Percentiles rank a stretch among this genome's conserved stretches.
Evolutionary conservation across 208 protist species (phyloP).

Genomic region (Leishmania amazonensis): DNA sequence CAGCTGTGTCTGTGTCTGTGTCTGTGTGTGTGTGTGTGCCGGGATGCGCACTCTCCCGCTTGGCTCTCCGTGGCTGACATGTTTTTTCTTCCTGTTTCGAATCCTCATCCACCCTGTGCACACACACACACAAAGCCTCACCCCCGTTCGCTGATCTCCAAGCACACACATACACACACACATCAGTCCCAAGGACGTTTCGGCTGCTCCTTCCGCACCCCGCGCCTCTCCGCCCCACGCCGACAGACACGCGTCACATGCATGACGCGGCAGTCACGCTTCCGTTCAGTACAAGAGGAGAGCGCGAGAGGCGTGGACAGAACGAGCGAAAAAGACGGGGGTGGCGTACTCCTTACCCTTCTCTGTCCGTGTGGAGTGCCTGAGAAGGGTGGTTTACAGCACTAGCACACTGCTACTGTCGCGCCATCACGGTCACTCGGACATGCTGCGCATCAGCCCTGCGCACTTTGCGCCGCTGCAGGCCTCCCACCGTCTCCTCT

Average conservation of each 20-base stretch:
- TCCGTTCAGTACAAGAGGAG: not conserved
- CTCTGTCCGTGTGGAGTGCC: not conserved
- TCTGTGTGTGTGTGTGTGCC: not conserved
- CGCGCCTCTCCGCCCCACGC: not conserved
- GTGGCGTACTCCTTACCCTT: not conserved
- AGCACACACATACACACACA: too few relatives aligned
- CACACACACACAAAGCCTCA: too few relatives aligned
- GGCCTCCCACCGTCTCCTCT: conserved; percentile 10
- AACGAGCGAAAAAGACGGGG: not conserved
- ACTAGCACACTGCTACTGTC: not conserved
- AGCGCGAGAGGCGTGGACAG: not conserved
- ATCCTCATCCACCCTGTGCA: not conserved
- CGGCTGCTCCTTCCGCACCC: not conserved
- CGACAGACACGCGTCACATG: not conserved
- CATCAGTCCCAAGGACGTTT: not conserved
- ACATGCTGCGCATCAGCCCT: not conserved
- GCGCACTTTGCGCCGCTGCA: conserved; percentile 4
- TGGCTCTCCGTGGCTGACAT: not conserved
- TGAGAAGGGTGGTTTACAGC: not conserved
- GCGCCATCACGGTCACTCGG: not conserved
- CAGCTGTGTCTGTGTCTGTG: not conserved
- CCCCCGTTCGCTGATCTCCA: too few relatives aligned
- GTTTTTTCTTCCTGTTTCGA: not conserved
- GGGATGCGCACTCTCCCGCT: not conserved
- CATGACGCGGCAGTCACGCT: not conserved